Percentiles rank a stretch among this genome's conserved stretches.
phyloP scores from a whole-genome alignment of 768 basidiomycete genomes.

The Gloeophyllum trabeum region DNA sequence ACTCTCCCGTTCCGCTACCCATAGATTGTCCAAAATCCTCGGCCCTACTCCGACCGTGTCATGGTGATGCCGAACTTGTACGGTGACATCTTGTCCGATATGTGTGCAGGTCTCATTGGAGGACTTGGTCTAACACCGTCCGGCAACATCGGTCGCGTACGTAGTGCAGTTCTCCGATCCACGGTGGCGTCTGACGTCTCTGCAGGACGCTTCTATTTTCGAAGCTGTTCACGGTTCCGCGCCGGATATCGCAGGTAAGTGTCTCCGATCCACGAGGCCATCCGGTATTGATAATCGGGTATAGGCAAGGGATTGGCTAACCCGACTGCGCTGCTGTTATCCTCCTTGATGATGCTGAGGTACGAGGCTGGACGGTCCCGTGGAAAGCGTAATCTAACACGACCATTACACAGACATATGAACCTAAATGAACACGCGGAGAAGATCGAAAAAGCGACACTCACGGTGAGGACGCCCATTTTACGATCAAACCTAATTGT shows the following conservation, averaged over 20 bases:
- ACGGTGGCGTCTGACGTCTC: conserved; percentile 9
- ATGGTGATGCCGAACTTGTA: conserved; percentile 99
- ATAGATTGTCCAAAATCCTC: conserved; percentile 86
- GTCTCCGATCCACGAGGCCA: not conserved
- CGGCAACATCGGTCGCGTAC: conserved; percentile 89
- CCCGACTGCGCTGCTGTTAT: conserved; percentile 95
- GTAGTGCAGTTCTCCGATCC: conserved; percentile 11
- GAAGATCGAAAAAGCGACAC: conserved; percentile 86
- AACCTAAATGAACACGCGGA: conserved; percentile 70
- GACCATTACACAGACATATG: conserved; percentile 66
- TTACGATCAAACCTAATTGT: conserved; percentile 1
- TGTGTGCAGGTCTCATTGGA: conserved; percentile 98
- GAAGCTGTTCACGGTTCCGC: conserved; percentile 99
- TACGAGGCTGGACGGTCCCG: conserved; percentile 23
- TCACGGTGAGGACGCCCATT: conserved; percentile 49
- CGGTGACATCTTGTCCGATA: conserved; percentile 92
- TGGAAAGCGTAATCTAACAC: conserved; percentile 13
- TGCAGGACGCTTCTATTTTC: conserved; percentile 94
- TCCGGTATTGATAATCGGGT: conserved; percentile 5
- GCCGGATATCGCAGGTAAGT: conserved; percentile 89
- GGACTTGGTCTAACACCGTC: conserved; percentile 96
- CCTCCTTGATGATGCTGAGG: conserved; percentile 97
- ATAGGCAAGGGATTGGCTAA: conserved; percentile 88
- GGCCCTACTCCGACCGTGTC: conserved; percentile 88
- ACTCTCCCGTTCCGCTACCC: not conserved